Evolutionary conservation across 768 basidiomycete species (phyloP), one percentile per base, ranked within the genome.

Genomic region (Calocera cornea): DNA sequence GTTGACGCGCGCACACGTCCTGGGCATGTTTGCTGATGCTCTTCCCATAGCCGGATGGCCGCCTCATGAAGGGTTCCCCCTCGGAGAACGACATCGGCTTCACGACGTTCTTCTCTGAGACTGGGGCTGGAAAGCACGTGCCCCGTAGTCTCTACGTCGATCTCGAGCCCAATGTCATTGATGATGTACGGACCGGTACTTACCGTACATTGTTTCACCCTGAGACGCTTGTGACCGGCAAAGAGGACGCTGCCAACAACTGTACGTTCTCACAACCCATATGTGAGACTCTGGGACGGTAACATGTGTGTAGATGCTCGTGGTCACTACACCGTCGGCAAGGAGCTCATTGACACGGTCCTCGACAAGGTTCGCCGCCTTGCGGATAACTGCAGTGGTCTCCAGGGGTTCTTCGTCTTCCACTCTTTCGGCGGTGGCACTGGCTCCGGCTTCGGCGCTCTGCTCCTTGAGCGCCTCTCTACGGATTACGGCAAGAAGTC

Each of bases 331-430:
- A 97, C 97, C 70, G 87, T 99, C 74, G 97, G 97, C 73, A 99
- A 98, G 80, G 97, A 98, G 78, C 86, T 93, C 75, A 93, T 99
- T 69, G 97, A 99, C 80, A 84, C 84, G 50, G 95, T 97, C 66
- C 90, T 97, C 87, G 97, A 99, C 80, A 95, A 92, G 79, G 82
- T 98, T 72, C 91, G 97, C 77, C 89, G 92, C 72, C 86, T 99
- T 70, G 92, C 95, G 65, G 97, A 99, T 80, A 97, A 97, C 81
- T 98, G 95, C 81, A 86, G 87, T 64, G 97, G 97, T 76, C 87
- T 99, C 50, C 97, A 99, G 80, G 97, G 97, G 74, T 99, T 99
- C 87, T 98, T 98, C 76, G 92, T 98, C 75, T 98, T 98, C 87
- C 97, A 98, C 82, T 98, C 97, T 22, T 98, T 99, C 77, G 97